Percentiles rank a stretch among this genome's conserved stretches.
phyloP scores from a whole-genome alignment of 2,329 filamentous ascomycete genomes.

The Akanthomyces lecanii region DNA sequence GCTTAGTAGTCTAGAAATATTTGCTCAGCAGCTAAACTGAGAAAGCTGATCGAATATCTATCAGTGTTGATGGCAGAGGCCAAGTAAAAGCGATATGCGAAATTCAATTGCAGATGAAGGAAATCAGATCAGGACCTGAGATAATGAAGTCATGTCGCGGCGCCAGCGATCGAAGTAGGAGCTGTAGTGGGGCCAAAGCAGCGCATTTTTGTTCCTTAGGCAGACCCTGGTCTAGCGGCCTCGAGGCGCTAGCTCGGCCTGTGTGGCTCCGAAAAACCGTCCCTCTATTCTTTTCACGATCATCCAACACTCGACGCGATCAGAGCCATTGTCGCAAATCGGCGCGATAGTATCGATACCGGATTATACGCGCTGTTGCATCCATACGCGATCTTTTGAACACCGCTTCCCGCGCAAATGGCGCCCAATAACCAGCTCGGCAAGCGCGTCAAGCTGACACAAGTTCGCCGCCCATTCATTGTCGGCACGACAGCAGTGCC shows the following conservation, averaged over 20 bases:
- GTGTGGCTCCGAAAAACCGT: not conserved
- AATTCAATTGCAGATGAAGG: not conserved
- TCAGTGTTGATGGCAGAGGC: not conserved
- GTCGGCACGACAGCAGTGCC: slow-evolving; percentile 77
- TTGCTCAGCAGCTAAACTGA: too few species aligned
- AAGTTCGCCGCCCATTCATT: slow-evolving; percentile 63
- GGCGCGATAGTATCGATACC: not conserved
- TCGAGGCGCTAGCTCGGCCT: not conserved
- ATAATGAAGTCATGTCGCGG: slow-evolving; percentile 15
- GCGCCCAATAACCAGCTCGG: slow-evolving; percentile 54
- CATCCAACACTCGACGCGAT: not conserved
- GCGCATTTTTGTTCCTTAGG: slow-evolving; percentile 14
- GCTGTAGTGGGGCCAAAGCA: slow-evolving; percentile 11
- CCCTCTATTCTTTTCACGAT: not conserved
- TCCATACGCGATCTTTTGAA: not conserved
- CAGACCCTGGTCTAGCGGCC: slow-evolving; percentile 2
- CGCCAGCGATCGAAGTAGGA: slow-evolving; percentile 12
- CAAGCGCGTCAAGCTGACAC: slow-evolving; percentile 61
- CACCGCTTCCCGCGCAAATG: slow-evolving; percentile 38
- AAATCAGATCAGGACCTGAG: slow-evolving; percentile 11
- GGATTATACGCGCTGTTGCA: not conserved
- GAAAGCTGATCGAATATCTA: not conserved
- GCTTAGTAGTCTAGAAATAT: slow-evolving; percentile 8
- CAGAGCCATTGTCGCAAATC: not conserved
- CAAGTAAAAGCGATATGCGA: not conserved